Conservation (phyloP, 2,329 filamentous ascomycete species). For the Eutypa lata region DNA sequence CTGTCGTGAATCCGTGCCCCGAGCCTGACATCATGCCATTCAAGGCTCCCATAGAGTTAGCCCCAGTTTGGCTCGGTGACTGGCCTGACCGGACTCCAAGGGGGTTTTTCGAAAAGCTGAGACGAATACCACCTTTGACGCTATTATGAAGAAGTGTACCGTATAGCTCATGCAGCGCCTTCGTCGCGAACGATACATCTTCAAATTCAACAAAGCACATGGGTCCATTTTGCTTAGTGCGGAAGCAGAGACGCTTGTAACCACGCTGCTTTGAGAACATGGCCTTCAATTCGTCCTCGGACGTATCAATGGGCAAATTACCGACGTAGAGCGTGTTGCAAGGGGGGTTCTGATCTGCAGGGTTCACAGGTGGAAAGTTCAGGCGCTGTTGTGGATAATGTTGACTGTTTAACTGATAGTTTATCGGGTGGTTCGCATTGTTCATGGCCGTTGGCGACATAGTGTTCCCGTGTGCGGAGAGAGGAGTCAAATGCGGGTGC, state of each 20-base stretch:
- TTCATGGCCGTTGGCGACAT: constrained; percentile 58
- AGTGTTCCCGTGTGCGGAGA: constrained; percentile 40
- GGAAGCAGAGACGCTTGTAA: constrained; percentile 92
- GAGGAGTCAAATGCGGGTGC: constrained; percentile 31
- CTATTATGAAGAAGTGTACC: constrained; percentile 86
- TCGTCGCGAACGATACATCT: constrained; percentile 86
- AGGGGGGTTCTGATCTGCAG: constrained; percentile 92
- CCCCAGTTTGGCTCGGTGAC: constrained; percentile 40
- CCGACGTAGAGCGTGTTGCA: constrained; percentile 98
- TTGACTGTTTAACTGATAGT: constrained; percentile 53
- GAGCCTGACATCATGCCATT: constrained; percentile 53
- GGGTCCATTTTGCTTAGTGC: constrained; percentile 90
- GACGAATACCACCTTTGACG: constrained; percentile 86
- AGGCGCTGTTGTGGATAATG: constrained; percentile 56
- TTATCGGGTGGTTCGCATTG: constrained; percentile 39
- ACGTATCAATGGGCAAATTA: constrained; percentile 90
- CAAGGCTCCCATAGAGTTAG: constrained; percentile 49
- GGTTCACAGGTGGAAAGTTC: constrained; percentile 83
- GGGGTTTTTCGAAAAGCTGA: constrained; percentile 97
- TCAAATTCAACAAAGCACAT: constrained; percentile 99
- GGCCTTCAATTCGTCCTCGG: constrained; percentile 91
- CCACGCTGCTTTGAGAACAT: constrained; percentile 91
- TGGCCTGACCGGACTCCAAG: constrained; percentile 84
- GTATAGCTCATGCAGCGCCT: constrained; percentile 85
- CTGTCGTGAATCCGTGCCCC: constrained; percentile 61